Conservation (phyloP, 2,329 filamentous ascomycete species). For the Sclerotinia glacialis region DNA sequence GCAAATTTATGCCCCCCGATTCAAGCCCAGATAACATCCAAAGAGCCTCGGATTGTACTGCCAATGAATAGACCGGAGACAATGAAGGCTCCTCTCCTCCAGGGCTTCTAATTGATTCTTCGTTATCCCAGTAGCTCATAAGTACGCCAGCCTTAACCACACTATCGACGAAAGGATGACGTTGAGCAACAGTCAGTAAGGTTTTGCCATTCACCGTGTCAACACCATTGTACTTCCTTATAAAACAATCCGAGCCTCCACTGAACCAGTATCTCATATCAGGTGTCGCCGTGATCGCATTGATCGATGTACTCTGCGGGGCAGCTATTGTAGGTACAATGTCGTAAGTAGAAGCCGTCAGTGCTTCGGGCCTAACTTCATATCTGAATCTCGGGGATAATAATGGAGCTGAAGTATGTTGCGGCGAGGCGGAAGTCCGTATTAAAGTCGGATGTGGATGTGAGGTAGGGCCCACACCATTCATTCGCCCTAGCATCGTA, state of each 20-base stretch:
- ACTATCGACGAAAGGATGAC: slow-evolving; percentile 95
- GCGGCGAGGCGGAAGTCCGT: slow-evolving; percentile 38
- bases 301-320: slow-evolving; percentile 92
- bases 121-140: slow-evolving; percentile 98
- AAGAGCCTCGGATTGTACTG: slow-evolving; percentile 82
- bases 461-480: slow-evolving; percentile 36
- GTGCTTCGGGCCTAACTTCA: slow-evolving; percentile 69
- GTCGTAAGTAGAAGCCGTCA: slow-evolving; percentile 80
- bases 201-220: slow-evolving; percentile 94
- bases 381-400: slow-evolving; percentile 52
- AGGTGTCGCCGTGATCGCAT: slow-evolving; percentile 84
- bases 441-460: slow-evolving; percentile 34
- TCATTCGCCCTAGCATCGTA: slow-evolving; percentile 30
- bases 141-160: slow-evolving; percentile 93
- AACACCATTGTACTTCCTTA: slow-evolving; percentile 93
- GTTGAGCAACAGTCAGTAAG: slow-evolving; percentile 88
- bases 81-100: slow-evolving; percentile 56
- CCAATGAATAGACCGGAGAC: slow-evolving; percentile 93
- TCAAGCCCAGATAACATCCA: slow-evolving; percentile 92
- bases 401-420: slow-evolving; percentile 39
- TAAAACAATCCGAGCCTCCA: slow-evolving; percentile 90
- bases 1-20: slow-evolving; percentile 87
- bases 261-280: slow-evolving; percentile 95
- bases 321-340: slow-evolving; percentile 97
- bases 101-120: slow-evolving; percentile 58